Evolutionary conservation across 148 eudicot species (phyloP), one percentile per base, ranked within the genome.

Genomic region (Amaranthus cruentus): DNA sequence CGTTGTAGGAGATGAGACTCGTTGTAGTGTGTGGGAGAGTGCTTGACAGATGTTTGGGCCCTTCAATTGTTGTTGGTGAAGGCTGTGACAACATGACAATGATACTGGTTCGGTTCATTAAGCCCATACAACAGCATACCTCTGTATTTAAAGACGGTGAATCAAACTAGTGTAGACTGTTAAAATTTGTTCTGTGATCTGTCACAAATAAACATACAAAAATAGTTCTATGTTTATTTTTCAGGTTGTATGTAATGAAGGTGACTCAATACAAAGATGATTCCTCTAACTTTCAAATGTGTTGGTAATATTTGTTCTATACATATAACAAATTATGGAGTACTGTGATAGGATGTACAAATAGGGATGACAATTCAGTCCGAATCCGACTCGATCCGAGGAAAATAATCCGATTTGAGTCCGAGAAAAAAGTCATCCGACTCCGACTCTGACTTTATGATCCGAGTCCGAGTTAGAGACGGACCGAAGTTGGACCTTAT

Each of bases 21-120:
- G 92, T 97, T 9, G 75, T 38, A 6, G 88, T 92, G 42, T 95
- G 99, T 68, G 99, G 90, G 80, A 88, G 81, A 83, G 94, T 87
- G 11, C 84, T 92, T 46, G 96, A 92, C 66, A 76, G 89, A 77
- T 90, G 96, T 72, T 75, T 95, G 72, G 99, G 97, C 62, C 99
- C 99, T 51, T 86, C 97, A 55, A 95, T 97, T 10, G 90, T 94
- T 52, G 87, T 85, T 9, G 99, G 99, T 11, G 99, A 95, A 77
- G 99, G 99, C 28, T 95, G 99, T 46, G 99, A 95, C 73, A 95
- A 95, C 85, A 95, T 95, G 99, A 95, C 99, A 21, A 92, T 95
- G 96, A 85, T 95, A 48, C 75, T 95, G 72, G 96, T 95, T 68
- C 92, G 90, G 77, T 92, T 95, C 69, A 88, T 86, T 85, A 0